Evolutionary conservation across 2,329 filamentous ascomycete species (phyloP), one percentile per base, ranked within the genome.

Genomic region (Pseudogymnoascus sp.): DNA sequence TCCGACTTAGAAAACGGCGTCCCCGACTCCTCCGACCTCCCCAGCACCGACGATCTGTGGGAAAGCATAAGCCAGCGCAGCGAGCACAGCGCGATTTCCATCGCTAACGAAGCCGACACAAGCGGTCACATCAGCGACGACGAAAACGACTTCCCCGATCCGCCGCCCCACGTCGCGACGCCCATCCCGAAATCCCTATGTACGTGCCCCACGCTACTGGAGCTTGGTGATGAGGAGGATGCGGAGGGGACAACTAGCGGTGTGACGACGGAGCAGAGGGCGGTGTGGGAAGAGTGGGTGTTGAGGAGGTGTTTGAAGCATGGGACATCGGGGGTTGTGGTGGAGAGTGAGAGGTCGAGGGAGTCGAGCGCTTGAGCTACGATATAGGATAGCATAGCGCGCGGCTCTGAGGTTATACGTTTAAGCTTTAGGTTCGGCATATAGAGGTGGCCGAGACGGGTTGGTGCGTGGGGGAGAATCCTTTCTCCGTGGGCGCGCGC

Each of bases 281-380:
- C 82, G 68, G 74, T 78, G 62, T 84, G 81, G 82, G 81, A 84
- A 71, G 78, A 78, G 67, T 84, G 82, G 82, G 79, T 81, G 11
- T 69, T 82, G 11, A 73, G 79, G 57, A 72, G 77, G 65, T 83
- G 81, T 72, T 31, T 38, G 19, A 63, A 50, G 19, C 68, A 70
- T 60, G 67, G 69, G 57, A 62, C 57, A 23, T 50, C 47, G 23
- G 61, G 40, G 40, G 21, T 44, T 8, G 60, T 42, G 21, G 36
- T 35, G 61, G 61, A 42, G 23, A 50, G 61, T 53, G 47, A 53
- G 47, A 53, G 26, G 15, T 28, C 26, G 15, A 31, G 47, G 9
- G 47, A 31, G 47, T 21, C 47, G 47, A 53, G 47, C 9, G 26
- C 47, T 53, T 53, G n/a, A 31, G 47, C 26, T 53, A 3, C 9